Conservation (phyloP, 106 monocot genomes). For the Narthecium ossifragum region DNA sequence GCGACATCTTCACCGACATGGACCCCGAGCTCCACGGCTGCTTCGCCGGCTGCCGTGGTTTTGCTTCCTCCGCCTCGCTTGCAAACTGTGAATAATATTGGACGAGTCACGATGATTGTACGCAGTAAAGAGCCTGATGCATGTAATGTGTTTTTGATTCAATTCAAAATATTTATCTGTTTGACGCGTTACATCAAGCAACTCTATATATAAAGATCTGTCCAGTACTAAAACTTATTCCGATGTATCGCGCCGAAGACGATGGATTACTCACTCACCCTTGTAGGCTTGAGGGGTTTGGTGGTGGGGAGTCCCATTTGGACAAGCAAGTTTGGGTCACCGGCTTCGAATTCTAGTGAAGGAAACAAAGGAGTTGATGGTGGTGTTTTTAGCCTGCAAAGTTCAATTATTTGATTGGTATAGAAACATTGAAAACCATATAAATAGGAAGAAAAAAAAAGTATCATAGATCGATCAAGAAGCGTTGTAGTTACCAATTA, state of each 20-base stretch:
- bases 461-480: background rate
- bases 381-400: constrained; percentile 50
- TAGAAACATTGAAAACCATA: background rate
- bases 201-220: too few species aligned
- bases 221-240: too few species aligned
- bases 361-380: constrained; percentile 52
- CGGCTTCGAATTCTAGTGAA: constrained; percentile 49
- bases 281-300: constrained; percentile 30
- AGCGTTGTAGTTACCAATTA: constrained; percentile 27
- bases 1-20: too few species aligned
- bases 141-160: too few species aligned
- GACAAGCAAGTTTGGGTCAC: constrained; percentile 18
- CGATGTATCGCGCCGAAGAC: too few species aligned
- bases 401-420: background rate
- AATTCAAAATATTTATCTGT: too few species aligned
- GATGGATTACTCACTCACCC: constrained; percentile 15
- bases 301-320: constrained; percentile 37
- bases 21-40: too few species aligned
- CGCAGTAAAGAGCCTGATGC: too few species aligned
- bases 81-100: background rate
- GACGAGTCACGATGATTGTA: background rate
- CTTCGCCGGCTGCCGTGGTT: background rate
- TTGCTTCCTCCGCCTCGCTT: constrained; percentile 5
- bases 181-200: too few species aligned
- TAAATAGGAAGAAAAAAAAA: background rate